Base-by-base conservation (phyloP, 495 filamentous ascomycete species). In the Gamarada debralockiae region DNA sequence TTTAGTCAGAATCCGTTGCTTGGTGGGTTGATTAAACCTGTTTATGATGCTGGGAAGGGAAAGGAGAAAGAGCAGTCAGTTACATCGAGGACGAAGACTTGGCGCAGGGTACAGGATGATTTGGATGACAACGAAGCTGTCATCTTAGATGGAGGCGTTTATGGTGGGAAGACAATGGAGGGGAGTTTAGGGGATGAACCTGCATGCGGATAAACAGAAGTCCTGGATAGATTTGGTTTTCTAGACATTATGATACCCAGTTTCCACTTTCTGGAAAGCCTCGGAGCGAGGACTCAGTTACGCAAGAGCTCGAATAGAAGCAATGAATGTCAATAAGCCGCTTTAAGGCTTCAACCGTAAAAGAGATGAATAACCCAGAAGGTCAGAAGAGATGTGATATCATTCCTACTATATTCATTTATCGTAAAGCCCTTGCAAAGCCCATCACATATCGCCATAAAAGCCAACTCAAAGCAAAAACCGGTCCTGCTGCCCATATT, bases 81-180 rank as follows among this genome's bases (percentile, higher is more conserved):
- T 57, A 53, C 63, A 61, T 52, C 70, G 65, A 23, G 15, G 49
- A 68, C 64, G 54, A 78, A 71, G 43, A 75, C 74, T 52, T 97
- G 92, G 93, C 74, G 92, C 42, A 81, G 90, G 55, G 92, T 96
- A 1, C 95, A 97, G 64, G 90, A 97, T 69, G 89, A 95, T 60
- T 74, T 83, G 34, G 86, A 91, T 45, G 83, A 97, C 65, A 97
- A 96, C 59, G 92, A 96, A 69, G 80, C 78, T n/a, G 84, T 92
- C 70, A 96, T 96, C 55, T 69, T 96, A 4, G 87, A 96, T 68
- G 92, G 92, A 0, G 88, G 92, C 10, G 61, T 81, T 3, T 82
- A 86, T 67, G 87, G 89, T 56, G 70, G 60, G 2, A 53, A 48
- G 15, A 49, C 39, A 12, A 29, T 33, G 17, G 49, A 40, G 46